A percentile compares a stretch with the other conserved stretches of the same genome.
These are phyloP conservation scores for Paspalum notatum DNA, from an alignment of 176 grass and related monocot species.

Conservation along the genomic window DNA sequence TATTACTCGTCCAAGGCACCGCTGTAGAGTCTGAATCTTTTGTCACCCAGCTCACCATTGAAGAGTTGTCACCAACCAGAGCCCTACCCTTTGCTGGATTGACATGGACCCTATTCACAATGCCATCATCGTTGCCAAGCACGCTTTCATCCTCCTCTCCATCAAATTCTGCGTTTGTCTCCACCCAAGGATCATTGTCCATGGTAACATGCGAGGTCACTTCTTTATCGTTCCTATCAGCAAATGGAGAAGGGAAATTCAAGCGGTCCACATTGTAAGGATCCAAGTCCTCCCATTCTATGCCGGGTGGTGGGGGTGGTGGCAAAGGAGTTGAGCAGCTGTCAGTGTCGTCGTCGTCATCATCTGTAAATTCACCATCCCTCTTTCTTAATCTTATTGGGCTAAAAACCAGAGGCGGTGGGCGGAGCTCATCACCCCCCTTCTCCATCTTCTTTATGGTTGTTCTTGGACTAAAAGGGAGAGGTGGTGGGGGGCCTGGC, in stretches of 20 bases:
- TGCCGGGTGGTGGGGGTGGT: constrained; percentile 58
- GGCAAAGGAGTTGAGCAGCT: constrained; percentile 79
- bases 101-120: constrained; percentile 35
- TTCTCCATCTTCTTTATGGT: constrained; percentile 51
- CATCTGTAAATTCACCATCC: constrained; percentile 54
- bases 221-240: constrained; percentile 45
- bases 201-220: constrained; percentile 42
- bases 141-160: constrained; percentile 59
- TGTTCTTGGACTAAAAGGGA: constrained; percentile 52
- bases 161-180: constrained; percentile 64
- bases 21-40: constrained; percentile 63
- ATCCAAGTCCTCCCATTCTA: constrained; percentile 67
- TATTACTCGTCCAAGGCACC: constrained; percentile 53
- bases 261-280: constrained; percentile 52
- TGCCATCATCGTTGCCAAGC: constrained; percentile 17
- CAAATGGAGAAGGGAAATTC: constrained; percentile 55
- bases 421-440: constrained; percentile 36
- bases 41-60: constrained; percentile 62
- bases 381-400: constrained; percentile 48
- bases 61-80: constrained; percentile 61
- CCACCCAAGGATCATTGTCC: constrained; percentile 74
- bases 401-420: constrained; percentile 68
- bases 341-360: constrained; percentile 61
- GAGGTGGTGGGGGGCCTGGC: constrained; percentile 57
- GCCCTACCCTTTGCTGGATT: constrained; percentile 43